Evolutionary conservation across 164 flowering plant genomes (phyloP).

Genomic region (Umbilicus rupestris): DNA sequence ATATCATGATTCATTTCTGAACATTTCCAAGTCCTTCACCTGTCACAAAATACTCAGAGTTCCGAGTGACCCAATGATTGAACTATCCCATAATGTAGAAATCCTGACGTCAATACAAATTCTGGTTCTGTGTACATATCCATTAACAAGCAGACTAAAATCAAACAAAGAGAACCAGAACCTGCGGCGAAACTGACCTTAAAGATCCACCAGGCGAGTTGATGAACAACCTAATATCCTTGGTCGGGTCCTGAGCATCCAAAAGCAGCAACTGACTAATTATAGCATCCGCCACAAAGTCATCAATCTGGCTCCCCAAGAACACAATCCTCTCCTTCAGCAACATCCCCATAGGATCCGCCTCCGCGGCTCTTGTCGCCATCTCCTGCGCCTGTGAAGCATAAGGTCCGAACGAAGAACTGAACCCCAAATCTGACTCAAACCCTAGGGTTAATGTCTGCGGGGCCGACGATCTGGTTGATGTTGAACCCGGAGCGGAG

Average conservation of each 20-base stretch:
- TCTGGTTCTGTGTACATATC: too few relatives aligned
- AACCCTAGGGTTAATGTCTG: constrained; percentile 11
- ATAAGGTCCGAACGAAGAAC: neutral
- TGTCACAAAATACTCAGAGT: too few relatives aligned
- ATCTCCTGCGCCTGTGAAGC: constrained; percentile 45
- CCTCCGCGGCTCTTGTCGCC: constrained; percentile 46
- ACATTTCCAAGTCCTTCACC: too few relatives aligned
- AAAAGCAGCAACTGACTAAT: constrained; percentile 71
- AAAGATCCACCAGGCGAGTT: constrained; percentile 86
- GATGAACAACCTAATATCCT: constrained; percentile 74
- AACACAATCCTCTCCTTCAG: constrained; percentile 78
- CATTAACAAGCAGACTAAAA: too few relatives aligned
- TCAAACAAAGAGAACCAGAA: too few relatives aligned
- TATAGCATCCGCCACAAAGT: constrained; percentile 77
- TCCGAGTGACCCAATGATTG: too few relatives aligned
- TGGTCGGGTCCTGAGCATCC: constrained; percentile 73
- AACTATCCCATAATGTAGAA: too few relatives aligned
- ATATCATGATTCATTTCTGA: too few relatives aligned
- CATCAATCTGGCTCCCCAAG: constrained; percentile 65
- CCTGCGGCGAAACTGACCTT: constrained; percentile 37
- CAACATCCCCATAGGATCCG: constrained; percentile 69
- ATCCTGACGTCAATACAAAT: too few relatives aligned
- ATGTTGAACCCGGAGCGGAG: neutral
- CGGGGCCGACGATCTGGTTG: neutral
- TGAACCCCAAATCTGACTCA: constrained; percentile 15